Conservation (phyloP, 306 rosid species). For the Cotoneaster glaucophyllus region DNA sequence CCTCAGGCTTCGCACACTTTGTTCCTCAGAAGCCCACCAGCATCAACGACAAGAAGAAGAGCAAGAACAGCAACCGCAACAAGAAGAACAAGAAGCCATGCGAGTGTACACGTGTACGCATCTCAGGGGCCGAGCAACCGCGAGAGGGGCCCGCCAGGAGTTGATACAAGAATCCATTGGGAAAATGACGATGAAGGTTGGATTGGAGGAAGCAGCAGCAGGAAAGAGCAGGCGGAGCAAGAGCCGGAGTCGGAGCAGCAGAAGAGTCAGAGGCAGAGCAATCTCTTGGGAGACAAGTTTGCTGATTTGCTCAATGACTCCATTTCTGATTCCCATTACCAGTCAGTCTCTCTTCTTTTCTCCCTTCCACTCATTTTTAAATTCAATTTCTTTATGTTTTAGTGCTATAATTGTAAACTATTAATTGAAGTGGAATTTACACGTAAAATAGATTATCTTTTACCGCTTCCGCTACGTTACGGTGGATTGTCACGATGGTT, state of each 20-base stretch:
- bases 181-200: slow-evolving; percentile 83
- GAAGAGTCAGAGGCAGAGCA: slow-evolving; percentile 6
- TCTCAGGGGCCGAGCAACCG: slow-evolving; percentile 31
- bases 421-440: no score
- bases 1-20: slow-evolving; percentile 2
- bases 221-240: background rate
- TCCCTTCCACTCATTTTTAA: background rate
- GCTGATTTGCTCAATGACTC: slow-evolving; percentile 52
- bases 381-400: no score
- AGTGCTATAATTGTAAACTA: no score
- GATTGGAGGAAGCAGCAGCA: slow-evolving; percentile 48
- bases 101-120: slow-evolving; percentile 16
- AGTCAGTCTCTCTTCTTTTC: slow-evolving; percentile 35
- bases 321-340: slow-evolving; percentile 66
- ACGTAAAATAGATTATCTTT: no score
- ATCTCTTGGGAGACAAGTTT: slow-evolving; percentile 44
- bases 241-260: background rate
- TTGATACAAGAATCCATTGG: slow-evolving; percentile 87
- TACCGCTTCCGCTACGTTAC: no score
- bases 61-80: background rate
- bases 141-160: slow-evolving; percentile 34
- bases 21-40: background rate
- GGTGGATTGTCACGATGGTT: no score
- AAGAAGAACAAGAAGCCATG: background rate
- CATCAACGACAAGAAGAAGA: background rate